Base-by-base conservation (phyloP, 208 protist species). In the Acanthamoeba sp. region DNA sequence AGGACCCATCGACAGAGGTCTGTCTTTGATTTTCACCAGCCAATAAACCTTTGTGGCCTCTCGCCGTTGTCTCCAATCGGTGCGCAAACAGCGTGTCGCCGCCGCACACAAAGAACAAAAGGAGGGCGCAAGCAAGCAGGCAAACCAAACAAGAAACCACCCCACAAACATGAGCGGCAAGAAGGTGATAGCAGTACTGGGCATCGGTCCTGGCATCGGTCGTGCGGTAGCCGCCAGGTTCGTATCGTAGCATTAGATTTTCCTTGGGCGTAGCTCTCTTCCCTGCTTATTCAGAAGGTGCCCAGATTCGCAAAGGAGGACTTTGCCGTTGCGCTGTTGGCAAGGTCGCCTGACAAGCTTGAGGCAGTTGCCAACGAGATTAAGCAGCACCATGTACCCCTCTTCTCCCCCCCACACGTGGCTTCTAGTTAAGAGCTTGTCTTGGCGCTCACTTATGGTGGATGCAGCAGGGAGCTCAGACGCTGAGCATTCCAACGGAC, bases 291-390 rank as follows among this genome's bases (percentile, higher is more conserved):
- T n/a, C n/a, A n/a, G n/a, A n/a, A n/a, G n/a, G n/a, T n/a, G n/a
- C n/a, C n/a, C 27, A 91, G 85, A 40, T 95, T 96, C 50, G 95
- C 95, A 57, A 96, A 93, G 36, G 85, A 96, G 57, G 66, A 87
- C 52, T 96, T 93, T 42, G 48, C 40, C 22, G 82, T 96, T 3
- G 95, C 91, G 14, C 80, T 96, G 32, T 40, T 89, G 24, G 48
- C 57, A 22, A 48, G 95, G 36, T 95, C 66, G 22, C 42, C 69
- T 34, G 80, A 91, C 0, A 96, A 96, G 93, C 66, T 95, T 3
- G 62, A 88, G 38, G 34, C 59, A 40, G 52, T 94, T 20, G 82
- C 52, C 18, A 9, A 80, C n/a, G 69, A 93, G 22, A 95, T 95
- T 40, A 87, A 93, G 55, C 38, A 91, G 32, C 40, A 52, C 18